Evolutionary conservation across 257 asterid species (phyloP), one percentile per base, ranked within the genome.

Genomic region (Knoxia roxburghii): DNA sequence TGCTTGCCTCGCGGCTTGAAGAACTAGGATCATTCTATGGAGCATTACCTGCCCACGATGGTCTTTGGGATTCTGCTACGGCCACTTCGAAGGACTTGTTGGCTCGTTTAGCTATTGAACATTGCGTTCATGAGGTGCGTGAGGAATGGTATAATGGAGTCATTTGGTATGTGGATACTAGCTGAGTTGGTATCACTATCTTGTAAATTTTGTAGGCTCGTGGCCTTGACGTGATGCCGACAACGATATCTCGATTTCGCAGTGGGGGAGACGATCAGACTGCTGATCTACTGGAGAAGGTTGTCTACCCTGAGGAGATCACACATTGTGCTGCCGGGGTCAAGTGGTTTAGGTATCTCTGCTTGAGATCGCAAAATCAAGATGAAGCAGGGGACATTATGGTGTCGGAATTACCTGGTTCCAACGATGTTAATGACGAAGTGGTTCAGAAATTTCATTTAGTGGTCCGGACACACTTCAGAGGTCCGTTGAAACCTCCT

Each of bases 1-100:
- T 93, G 64, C 96, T 93, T 45, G 91, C 95, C 35, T 81, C 80
- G 48, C 81, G 98, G 33, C 90, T 93, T 10, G 54, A 82, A 79
- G 96, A 93, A 62, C 83, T 93, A 23, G 97, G 94, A 54, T 93
- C 97, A 52, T 85, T 79, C 83, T 93, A 93, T 65, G 97, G 98
- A 74, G 98, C 96, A 29, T 80, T 93, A 35, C 88, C 97, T 35
- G 97, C 96, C 69, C 98, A 93, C 67, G 98, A 93, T 69, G 98
- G 98, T 60, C 91, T 93, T 56, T 93, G 98, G 98, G 98, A 89
- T 77, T 93, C 98, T 17, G 98, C 98, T 24, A 78, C 68, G 63
- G 90, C 91, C 62, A 93, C 98, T 72, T 88, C 97, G 11, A 81
- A 83, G 62, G 93, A 89, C 76, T 61, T 93, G 78, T 68, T 80